Base-by-base conservation (phyloP, 1,284 basidiomycete genomes). In the Leccinum holopus region DNA sequence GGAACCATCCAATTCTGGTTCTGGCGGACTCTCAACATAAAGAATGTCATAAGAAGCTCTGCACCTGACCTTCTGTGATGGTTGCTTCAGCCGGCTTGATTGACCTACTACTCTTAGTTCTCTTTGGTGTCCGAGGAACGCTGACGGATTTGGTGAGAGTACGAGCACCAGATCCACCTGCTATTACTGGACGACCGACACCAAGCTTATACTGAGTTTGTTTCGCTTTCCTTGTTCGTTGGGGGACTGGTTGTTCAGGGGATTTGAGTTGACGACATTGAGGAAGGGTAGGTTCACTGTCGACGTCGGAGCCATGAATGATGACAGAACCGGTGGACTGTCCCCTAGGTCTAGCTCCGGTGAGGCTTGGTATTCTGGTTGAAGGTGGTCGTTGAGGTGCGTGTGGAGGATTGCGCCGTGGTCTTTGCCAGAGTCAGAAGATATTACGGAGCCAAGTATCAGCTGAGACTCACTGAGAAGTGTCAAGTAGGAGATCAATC, bases 401-500 rank as follows among this genome's bases (percentile, higher is more conserved):
- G 55, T 76, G 67, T 44, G 67, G 60, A 53, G 69, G 69, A 47
- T 72, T 72, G 12, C 59, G 62, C 9, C 72, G 70, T n/a, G 74
- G 73, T 59, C 75, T 67, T 61, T 32, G 51, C 51, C 37, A 57
- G 64, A 63, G 68, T 65, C 25, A 67, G 35, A 65, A 44, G 51
- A 63, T 44, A 44, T 59, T 52, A 59, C 7, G 14, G 44, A 56
- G 52, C 57, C 57, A 55, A 25, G 52, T 30, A 28, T 21, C 11
- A 52, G 49, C 11, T 25, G 21, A 21, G 28, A 47, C 79, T 65
- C 67, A 85, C 80, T 81, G 79, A 1, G 74, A 73, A 61, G 84
- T 79, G 67, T 87, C 83, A 12, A 90, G 76, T 14, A 91, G 77
- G n/a, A 89, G 78, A 69, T 91, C 86, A 69, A 92, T 90, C 65